Evolutionary conservation across 1,139 yeast genomes (phyloP).

Genomic region (Torulaspora globosa): DNA sequence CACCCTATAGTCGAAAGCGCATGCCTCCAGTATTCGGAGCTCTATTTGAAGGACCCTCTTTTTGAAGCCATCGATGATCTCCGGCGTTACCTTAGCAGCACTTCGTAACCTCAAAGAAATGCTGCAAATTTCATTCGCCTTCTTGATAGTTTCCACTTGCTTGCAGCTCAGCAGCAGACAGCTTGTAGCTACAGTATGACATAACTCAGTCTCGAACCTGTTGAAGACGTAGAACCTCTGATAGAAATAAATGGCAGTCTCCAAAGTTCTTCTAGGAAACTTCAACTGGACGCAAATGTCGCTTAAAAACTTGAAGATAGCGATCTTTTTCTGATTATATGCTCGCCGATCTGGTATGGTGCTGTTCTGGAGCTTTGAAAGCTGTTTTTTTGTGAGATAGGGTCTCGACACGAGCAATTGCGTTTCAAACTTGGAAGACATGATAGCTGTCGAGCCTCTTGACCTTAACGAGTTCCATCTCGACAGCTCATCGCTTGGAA

Average conservation of each 20-base stretch:
- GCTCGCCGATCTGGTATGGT: constrained; percentile 49
- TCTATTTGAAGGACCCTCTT: constrained; percentile 56
- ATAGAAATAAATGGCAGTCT: constrained; percentile 65
- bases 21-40: constrained; percentile 67
- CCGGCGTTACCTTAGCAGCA: constrained; percentile 31
- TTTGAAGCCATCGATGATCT: constrained; percentile 47
- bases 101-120: constrained; percentile 36
- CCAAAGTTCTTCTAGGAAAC: constrained; percentile 63
- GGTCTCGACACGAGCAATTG: constrained; percentile 53
- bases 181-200: constrained; percentile 60
- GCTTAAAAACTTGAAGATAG: constrained; percentile 52
- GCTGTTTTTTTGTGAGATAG: constrained; percentile 54
- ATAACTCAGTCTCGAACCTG: constrained; percentile 45
- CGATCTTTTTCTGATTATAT: constrained; percentile 50
- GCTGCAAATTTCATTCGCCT: constrained; percentile 50
- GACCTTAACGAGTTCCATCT: neutral
- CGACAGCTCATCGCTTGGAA: constrained; percentile 3
- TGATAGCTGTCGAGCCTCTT: neutral
- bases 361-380: constrained; percentile 48
- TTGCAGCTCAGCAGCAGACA: constrained; percentile 78
- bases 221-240: constrained; percentile 68
- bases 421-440: constrained; percentile 24
- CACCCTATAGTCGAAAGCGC: constrained; percentile 69
- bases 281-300: constrained; percentile 52
- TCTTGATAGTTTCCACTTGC: constrained; percentile 85